Conservation (phyloP, 2,329 filamentous ascomycete species). For the Delphinella strobiligena region DNA sequence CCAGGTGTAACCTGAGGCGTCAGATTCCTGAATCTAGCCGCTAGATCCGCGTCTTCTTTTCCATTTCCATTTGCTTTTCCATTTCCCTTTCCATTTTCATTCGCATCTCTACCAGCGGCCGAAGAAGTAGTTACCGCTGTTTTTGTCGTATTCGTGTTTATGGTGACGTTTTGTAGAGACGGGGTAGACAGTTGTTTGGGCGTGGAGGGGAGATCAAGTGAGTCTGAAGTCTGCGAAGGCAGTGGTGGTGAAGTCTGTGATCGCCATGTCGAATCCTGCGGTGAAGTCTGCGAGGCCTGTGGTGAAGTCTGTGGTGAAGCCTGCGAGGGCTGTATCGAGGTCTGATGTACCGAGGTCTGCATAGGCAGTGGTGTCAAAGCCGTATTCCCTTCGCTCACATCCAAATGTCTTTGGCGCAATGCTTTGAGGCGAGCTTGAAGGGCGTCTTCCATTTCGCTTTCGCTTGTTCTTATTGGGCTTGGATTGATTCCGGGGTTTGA, state of each 20-base stretch:
- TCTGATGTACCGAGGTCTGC: too few relatives aligned
- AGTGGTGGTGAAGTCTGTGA: background rate
- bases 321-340: too few relatives aligned
- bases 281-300: slow-evolving; percentile 10
- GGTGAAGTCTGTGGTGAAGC: slow-evolving; percentile 20
- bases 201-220: too few relatives aligned
- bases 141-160: too few relatives aligned
- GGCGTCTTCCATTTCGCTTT: slow-evolving; percentile 27
- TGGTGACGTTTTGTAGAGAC: too few relatives aligned
- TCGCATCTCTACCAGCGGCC: too few relatives aligned
- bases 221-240: slow-evolving; percentile 10
- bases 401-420: slow-evolving; percentile 33
- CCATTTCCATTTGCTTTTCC: too few relatives aligned
- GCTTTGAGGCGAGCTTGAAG: slow-evolving; percentile 38
- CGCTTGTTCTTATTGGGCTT: slow-evolving; percentile 6
- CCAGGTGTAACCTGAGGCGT: slow-evolving; percentile 7
- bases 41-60: slow-evolving; percentile 22
- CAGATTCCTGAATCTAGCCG: slow-evolving; percentile 19
- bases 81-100: too few relatives aligned
- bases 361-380: too few relatives aligned
- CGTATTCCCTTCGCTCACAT: too few relatives aligned
- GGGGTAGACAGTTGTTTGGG: too few relatives aligned
- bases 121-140: too few relatives aligned
- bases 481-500: background rate
- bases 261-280: slow-evolving; percentile 14